Evolutionary conservation across 805 yeast species (phyloP), one percentile per base, ranked within the genome.

Genomic region (Saccharomycopsis javanensis): DNA sequence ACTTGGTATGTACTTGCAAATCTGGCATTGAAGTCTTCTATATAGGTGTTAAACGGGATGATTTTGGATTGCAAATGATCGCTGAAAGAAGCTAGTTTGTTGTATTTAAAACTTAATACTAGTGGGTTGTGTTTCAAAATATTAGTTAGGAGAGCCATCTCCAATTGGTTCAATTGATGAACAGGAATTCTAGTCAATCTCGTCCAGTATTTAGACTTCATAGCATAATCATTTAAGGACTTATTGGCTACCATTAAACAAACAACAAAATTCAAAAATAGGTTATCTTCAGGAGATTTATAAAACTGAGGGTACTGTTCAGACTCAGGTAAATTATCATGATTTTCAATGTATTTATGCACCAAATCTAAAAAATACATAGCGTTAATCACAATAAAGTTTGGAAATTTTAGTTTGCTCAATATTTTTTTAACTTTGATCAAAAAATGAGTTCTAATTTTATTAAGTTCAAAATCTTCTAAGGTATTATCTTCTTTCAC

Each of bases 121-220:
- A 60, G 38, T 31, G 60, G 60, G 35, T 60, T 57, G 37, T 60
- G 62, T 20, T 60, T 57, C 33, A 60, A 42, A 10, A 57, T 53
- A 11, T n/a, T 20, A 31, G 55, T 60, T 31, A 60, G 46, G 23
- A 60, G 31, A n/a, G 58, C 31, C n/a, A 60, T 56, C 34, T 60
- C 62, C 11, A 60, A 53, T 35, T 60, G 58, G 35, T 60, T 60
- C 53, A 60, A 57, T 48, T 60, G 57, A 23, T 58, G 37, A 20
- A 55, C 53, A 30, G 62, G 62, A 34, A 60, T 60, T 51, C 58
- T 60, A 20, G 62, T 60, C 7, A 60, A 52, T 52, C 62, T 54
- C 5, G 60, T 52, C 62, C 62, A 60, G 51, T 60, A 60, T 51
- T 60, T 60, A 18, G 62, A 51, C 30, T 60, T 60, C 60, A 60